Conservation (phyloP, 176 grass and related monocot species). For the Elymus sibiricus region DNA sequence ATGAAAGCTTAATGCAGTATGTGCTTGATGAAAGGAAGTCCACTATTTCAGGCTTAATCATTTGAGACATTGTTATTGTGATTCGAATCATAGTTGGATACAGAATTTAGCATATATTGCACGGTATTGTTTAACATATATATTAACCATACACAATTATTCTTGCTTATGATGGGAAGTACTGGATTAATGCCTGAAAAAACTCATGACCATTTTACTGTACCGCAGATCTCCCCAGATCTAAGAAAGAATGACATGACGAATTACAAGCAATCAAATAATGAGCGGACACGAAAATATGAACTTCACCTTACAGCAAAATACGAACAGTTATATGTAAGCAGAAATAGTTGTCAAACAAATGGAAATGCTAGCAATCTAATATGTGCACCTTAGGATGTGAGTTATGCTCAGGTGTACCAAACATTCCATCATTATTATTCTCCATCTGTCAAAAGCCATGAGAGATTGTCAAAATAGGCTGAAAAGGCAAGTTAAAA, state of each 20-base stretch:
- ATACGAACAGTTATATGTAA: not conserved
- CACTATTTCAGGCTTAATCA: not conserved
- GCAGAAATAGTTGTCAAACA: not conserved
- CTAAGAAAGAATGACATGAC: not conserved
- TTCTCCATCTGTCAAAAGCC: slow-evolving; percentile 21
- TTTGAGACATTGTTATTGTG: not conserved
- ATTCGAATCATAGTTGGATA: not conserved
- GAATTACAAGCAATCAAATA: not conserved
- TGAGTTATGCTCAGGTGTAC: not conserved
- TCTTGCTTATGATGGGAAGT: not conserved
- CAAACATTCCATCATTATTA: not conserved
- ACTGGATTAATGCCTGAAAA: not conserved
- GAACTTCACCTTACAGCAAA: not conserved
- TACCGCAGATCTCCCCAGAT: not conserved
- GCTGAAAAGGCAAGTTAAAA: not conserved
- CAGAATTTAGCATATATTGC: not conserved
- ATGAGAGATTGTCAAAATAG: not conserved
- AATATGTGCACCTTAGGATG: slow-evolving; percentile 34
- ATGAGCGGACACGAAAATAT: not conserved
- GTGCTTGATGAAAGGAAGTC: not conserved
- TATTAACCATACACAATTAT: not conserved
- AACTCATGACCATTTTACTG: not conserved
- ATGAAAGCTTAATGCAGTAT: not conserved
- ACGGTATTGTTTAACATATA: not conserved
- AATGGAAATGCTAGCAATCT: not conserved